These are phyloP conservation scores for Coniferiporia weirii DNA, from an alignment of 1,284 basidiomycete species.

Conservation along the genomic window DNA sequence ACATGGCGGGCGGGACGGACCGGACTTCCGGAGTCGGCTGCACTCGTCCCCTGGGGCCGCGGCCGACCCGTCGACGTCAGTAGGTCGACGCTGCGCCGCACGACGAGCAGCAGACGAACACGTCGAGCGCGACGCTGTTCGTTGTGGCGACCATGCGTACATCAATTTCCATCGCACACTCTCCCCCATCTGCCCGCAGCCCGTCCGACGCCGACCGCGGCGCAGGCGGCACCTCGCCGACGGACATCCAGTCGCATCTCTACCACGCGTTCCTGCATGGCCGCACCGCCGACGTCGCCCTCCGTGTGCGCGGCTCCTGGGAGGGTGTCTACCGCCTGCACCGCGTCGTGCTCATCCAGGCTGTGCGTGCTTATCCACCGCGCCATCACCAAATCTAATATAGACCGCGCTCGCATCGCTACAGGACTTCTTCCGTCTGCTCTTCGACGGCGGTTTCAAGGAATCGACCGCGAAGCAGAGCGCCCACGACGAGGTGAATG, in stretches of 20 bases:
- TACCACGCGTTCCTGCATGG: constrained; percentile 69
- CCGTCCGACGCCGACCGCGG: background rate
- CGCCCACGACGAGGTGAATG: constrained; percentile 45
- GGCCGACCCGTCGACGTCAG: background rate
- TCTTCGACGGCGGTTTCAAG: constrained; percentile 79
- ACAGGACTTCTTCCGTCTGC: constrained; percentile 78
- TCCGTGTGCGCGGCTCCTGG: constrained; percentile 70
- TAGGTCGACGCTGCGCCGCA: background rate
- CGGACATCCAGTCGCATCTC: constrained; percentile 61
- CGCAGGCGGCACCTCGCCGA: constrained; percentile 2
- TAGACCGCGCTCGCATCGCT: constrained; percentile 1
- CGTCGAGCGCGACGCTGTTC: background rate
- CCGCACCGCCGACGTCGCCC: constrained; percentile 70
- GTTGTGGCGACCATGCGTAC: background rate
- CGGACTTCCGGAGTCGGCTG: background rate
- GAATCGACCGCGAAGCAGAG: constrained; percentile 40
- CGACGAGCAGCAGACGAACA: background rate
- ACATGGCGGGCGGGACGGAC: too few species aligned
- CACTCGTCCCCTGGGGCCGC: background rate
- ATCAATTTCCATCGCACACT: background rate
- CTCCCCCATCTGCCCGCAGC: background rate
- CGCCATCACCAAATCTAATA: background rate
- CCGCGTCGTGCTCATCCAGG: constrained; percentile 80
- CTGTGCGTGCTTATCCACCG: constrained; percentile 42
- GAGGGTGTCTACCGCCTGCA: constrained; percentile 73